Evolutionary conservation across 2,329 filamentous ascomycete genomes (phyloP).

Genomic region (Talaromyces marneffei): DNA sequence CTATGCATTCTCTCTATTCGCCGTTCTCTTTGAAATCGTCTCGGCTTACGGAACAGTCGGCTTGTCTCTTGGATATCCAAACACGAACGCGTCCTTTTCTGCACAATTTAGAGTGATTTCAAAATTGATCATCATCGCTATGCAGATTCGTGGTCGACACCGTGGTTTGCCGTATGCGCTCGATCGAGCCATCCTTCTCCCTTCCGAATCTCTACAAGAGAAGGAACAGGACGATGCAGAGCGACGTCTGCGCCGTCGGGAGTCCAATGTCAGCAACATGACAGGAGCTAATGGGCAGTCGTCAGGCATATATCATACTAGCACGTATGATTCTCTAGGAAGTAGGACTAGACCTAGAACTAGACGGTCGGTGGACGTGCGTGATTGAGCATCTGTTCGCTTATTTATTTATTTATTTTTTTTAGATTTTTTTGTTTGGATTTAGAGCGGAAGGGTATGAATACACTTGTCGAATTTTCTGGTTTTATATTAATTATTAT

Average conservation of each 20-base stretch:
- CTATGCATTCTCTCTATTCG: constrained; percentile 60
- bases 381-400: neutral
- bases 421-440: neutral
- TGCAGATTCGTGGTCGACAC: constrained; percentile 61
- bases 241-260: constrained; percentile 36
- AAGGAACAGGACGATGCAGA: constrained; percentile 53
- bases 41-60: constrained; percentile 94
- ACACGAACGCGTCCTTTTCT: constrained; percentile 71
- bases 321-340: constrained; percentile 4
- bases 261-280: constrained; percentile 31
- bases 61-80: constrained; percentile 74
- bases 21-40: constrained; percentile 74
- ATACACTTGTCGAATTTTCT: neutral
- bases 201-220: constrained; percentile 57
- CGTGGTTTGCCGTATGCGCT: constrained; percentile 61
- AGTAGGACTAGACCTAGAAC: constrained; percentile 11
- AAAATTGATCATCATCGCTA: constrained; percentile 61
- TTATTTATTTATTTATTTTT: no score
- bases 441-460: neutral
- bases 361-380: neutral
- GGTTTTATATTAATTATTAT: neutral
- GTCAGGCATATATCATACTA: constrained; percentile 5
- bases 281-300: constrained; percentile 10
- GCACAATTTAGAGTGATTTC: constrained; percentile 70
- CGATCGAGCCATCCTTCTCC: constrained; percentile 64